Evolutionary conservation across 192 early-diverging fungal species (phyloP).

Genomic region (Dispira simplex): DNA sequence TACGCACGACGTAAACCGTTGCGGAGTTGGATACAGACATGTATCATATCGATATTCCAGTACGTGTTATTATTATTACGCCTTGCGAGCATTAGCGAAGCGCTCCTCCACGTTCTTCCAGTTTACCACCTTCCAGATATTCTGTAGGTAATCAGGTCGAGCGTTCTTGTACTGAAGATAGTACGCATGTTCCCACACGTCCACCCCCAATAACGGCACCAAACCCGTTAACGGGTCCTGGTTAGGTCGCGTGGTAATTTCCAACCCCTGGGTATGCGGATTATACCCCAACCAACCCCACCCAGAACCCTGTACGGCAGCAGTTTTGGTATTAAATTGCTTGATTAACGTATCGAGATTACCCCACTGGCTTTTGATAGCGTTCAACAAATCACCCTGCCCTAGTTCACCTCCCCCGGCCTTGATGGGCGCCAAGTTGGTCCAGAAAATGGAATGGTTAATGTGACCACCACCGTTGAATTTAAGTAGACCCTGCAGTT

Average conservation of each 20-base stretch:
- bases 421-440: conserved; percentile 71
- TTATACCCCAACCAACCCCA: conserved; percentile 98
- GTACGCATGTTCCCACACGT: conserved; percentile 96
- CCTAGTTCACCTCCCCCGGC: conserved; percentile 60
- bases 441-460: conserved; percentile 93
- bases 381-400: conserved; percentile 38
- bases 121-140: conserved; percentile 92
- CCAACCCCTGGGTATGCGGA: conserved; percentile 53
- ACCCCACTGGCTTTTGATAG: conserved; percentile 73
- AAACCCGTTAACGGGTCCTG: conserved; percentile 59
- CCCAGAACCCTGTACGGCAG: conserved; percentile 77
- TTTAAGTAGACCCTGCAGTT: conserved; percentile 64
- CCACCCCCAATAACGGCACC: conserved; percentile 76
- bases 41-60: too few relatives aligned
- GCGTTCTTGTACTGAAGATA: conserved; percentile 98
- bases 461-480: conserved; percentile 90
- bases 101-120: conserved; percentile 90
- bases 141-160: conserved; percentile 90
- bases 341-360: conserved; percentile 61
- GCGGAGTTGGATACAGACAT: too few relatives aligned
- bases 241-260: conserved; percentile 79
- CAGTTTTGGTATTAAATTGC: conserved; percentile 64
- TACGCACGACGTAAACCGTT: too few relatives aligned
- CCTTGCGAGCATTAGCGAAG: conserved; percentile 43
- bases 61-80: neutral